Conservation (phyloP, 2,329 filamentous ascomycete species). For the Penicillium vulpinum region DNA sequence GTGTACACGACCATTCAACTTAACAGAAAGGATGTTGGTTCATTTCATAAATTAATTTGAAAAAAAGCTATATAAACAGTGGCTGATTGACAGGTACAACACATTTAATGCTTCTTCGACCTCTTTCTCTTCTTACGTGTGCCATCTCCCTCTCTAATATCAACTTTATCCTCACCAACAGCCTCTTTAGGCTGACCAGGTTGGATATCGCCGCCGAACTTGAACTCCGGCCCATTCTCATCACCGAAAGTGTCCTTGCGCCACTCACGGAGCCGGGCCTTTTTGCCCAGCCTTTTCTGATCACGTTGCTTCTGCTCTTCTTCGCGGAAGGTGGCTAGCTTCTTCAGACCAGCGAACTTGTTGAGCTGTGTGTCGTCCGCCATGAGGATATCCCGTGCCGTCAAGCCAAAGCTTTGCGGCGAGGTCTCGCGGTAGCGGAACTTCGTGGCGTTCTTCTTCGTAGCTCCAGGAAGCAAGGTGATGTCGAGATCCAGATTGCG, state of each 20-base stretch:
- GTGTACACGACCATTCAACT: neutral
- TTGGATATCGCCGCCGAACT: conserved; percentile 28
- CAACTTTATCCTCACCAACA: conserved; percentile 34
- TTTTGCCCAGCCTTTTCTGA: conserved; percentile 86
- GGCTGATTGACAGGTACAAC: neutral
- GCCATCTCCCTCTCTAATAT: conserved; percentile 45
- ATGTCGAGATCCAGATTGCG: conserved; percentile 73
- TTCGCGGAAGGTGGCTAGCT: conserved; percentile 86
- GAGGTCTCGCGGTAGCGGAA: conserved; percentile 97
- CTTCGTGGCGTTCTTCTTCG: conserved; percentile 51
- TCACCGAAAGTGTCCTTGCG: conserved; percentile 66
- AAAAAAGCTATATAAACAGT: conserved; percentile 15
- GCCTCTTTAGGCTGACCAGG: conserved; percentile 19
- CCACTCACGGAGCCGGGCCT: conserved; percentile 87
- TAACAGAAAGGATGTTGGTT: neutral
- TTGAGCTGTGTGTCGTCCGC: conserved; percentile 85
- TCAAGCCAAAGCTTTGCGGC: conserved; percentile 85
- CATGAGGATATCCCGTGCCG: conserved; percentile 85
- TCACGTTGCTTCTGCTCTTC: conserved; percentile 85
- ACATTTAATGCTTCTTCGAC: conserved; percentile 43
- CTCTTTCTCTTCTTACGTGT: conserved; percentile 48
- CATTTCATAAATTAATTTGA: neutral
- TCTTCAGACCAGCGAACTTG: conserved; percentile 89
- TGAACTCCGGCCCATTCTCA: conserved; percentile 51
- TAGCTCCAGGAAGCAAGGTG: conserved; percentile 58